phyloP scores from a whole-genome alignment of 495 filamentous ascomycete species.

The Xylaria sp. region DNA sequence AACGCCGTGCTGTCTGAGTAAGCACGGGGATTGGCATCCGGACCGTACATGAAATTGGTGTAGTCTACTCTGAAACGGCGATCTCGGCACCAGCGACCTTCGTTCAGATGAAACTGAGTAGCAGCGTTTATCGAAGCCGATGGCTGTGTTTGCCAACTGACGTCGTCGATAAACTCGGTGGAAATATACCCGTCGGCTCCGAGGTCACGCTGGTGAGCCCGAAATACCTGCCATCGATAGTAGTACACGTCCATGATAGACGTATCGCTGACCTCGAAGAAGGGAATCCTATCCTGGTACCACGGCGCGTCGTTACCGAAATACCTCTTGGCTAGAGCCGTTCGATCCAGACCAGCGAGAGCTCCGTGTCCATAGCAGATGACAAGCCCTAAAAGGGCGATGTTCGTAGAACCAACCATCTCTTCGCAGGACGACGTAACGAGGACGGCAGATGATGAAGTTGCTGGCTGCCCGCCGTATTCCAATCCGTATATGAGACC shows the following conservation, averaged over 20 bases:
- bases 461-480: background rate
- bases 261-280: slow-evolving; percentile 25
- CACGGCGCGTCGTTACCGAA: slow-evolving; percentile 24
- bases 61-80: slow-evolving; percentile 43
- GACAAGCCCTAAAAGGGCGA: background rate
- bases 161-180: slow-evolving; percentile 45
- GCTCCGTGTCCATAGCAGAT: background rate
- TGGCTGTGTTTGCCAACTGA: slow-evolving; percentile 36
- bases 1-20: slow-evolving; percentile 41
- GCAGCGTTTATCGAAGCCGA: slow-evolving; percentile 38
- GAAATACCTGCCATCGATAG: slow-evolving; percentile 45
- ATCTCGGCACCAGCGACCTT: slow-evolving; percentile 44
- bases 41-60: slow-evolving; percentile 33
- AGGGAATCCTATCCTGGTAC: slow-evolving; percentile 26
- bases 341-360: background rate
- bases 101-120: slow-evolving; percentile 41
- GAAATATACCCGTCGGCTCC: slow-evolving; percentile 40
- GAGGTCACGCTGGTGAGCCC: slow-evolving; percentile 43
- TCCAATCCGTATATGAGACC: background rate
- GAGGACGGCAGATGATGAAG: background rate
- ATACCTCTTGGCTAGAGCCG: slow-evolving; percentile 16
- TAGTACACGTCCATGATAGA: slow-evolving; percentile 44
- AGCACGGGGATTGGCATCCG: slow-evolving; percentile 18
- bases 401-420: background rate
- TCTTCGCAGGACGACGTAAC: background rate